Conservation (phyloP, 108 stramenopile species). For the Nitzschia inconspicua region DNA sequence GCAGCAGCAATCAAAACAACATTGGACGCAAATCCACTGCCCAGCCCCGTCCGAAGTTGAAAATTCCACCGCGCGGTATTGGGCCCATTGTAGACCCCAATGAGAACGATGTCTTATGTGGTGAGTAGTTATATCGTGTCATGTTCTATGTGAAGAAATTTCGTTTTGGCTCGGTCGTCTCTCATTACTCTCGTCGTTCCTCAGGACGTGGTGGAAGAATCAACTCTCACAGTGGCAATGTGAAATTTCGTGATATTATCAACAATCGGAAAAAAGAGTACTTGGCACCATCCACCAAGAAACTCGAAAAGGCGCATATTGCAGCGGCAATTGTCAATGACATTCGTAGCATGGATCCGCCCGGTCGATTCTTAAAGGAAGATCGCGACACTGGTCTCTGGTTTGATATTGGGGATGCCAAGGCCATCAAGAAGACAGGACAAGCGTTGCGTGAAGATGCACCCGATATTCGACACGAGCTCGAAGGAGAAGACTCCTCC, state of each 20-base stretch:
- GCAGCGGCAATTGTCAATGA: slow-evolving; percentile 61
- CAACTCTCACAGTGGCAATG: slow-evolving; percentile 85
- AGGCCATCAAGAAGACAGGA: slow-evolving; percentile 83
- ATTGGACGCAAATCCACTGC: slow-evolving; percentile 43
- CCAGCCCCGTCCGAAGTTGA: slow-evolving; percentile 42
- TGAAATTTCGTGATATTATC: slow-evolving; percentile 75
- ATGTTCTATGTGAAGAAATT: background rate
- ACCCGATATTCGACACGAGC: slow-evolving; percentile 65
- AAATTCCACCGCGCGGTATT: slow-evolving; percentile 47
- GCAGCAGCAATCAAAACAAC: slow-evolving; percentile 1
- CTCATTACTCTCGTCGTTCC: slow-evolving; percentile 47
- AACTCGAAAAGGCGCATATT: slow-evolving; percentile 82
- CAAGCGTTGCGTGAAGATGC: slow-evolving; percentile 85
- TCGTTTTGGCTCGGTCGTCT: background rate
- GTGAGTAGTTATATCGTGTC: too few relatives aligned
- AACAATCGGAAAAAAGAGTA: slow-evolving; percentile 60
- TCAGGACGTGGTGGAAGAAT: slow-evolving; percentile 87
- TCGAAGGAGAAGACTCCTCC: slow-evolving; percentile 26
- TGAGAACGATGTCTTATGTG: slow-evolving; percentile 48
- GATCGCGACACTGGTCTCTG: slow-evolving; percentile 60
- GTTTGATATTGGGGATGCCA: slow-evolving; percentile 85
- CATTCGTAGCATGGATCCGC: slow-evolving; percentile 65
- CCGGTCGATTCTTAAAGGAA: slow-evolving; percentile 83
- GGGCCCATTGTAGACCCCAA: slow-evolving; percentile 48
- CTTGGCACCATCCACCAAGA: slow-evolving; percentile 68